Conservation (phyloP, 805 yeast species). For the Yamadazyma phyllophila region DNA sequence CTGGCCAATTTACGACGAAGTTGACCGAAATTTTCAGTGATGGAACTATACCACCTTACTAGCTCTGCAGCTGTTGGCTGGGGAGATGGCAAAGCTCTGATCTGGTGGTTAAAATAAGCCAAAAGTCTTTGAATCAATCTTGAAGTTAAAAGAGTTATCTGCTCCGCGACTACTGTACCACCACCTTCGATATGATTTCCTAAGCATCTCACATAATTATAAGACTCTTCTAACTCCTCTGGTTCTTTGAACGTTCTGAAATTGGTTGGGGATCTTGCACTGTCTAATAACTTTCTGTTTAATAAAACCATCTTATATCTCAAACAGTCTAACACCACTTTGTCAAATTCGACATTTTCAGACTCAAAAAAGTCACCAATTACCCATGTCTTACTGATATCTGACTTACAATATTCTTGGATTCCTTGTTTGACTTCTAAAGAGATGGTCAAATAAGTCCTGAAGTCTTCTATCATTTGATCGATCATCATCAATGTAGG, state of each 20-base stretch:
- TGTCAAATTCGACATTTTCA: conserved; percentile 51
- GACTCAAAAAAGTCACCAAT: conserved; percentile 62
- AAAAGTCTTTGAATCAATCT: conserved; percentile 67
- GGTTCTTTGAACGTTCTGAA: conserved; percentile 88
- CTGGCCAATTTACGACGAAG: conserved; percentile 80
- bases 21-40: conserved; percentile 70
- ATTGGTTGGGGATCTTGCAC: conserved; percentile 58
- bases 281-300: conserved; percentile 74
- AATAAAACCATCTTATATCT: conserved; percentile 67
- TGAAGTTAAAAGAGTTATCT: conserved; percentile 62
- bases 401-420: conserved; percentile 55
- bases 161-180: conserved; percentile 76
- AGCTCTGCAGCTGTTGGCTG: conserved; percentile 34
- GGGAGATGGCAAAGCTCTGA: conserved; percentile 54
- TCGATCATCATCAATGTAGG: conserved; percentile 97
- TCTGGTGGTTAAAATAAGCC: conserved; percentile 69
- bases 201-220: conserved; percentile 72
- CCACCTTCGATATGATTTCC: conserved; percentile 82
- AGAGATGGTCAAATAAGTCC: conserved; percentile 71
- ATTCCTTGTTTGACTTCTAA: conserved; percentile 70
- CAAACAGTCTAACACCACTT: conserved; percentile 69
- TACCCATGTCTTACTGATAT: conserved; percentile 63
- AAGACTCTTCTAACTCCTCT: conserved; percentile 80
- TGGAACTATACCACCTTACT: conserved; percentile 63
- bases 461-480: conserved; percentile 85